Evolutionary conservation across 345 rosid genomes (phyloP), one percentile per base, ranked within the genome.

Genomic region (Moringa oleifera): DNA sequence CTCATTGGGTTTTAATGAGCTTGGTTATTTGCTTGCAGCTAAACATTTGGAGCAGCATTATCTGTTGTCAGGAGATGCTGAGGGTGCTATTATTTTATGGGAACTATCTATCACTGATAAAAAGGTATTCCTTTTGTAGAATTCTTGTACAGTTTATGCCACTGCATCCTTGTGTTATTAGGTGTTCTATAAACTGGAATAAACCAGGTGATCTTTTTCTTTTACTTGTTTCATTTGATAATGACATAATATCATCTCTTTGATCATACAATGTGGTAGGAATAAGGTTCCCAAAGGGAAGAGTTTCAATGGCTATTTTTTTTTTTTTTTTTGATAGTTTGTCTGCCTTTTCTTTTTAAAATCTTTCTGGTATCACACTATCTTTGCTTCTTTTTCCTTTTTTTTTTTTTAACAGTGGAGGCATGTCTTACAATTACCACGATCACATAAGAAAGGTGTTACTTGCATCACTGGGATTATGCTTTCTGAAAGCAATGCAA

Each of bases 391-490:
- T 33, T 33, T 33, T 24, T 49, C 51, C 46, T 61, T 37, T 28
- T 63, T 53, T 47, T 46, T 63, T 53, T 47, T 46, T 67, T 76
- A 46, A 36, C 84, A 88, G 92, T 93, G 97, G 94, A 79, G 75
- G 70, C 79, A 76, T 78, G 87, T 83, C 63, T 65, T 81, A 64
- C 87, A 81, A 62, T 63, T 90, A 57, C 95, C 95, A 49, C 80
- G 52, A 65, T 84, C 85, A 59, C 98, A 93, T 72, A 86, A 79
- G 80, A 93, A 90, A 82, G 95, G 98, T 64, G 83, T 90, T 50
- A 81, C 96, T 19, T 93, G 96, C 78, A 80, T 93, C 41, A 70
- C 86, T 1, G 92, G 88, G 31, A 78, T 76, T 64, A 74, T 88
- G 81, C 58, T 85, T 76, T 88, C 96, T 55, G 75, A 79, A 74